Evolutionary conservation across 2,329 filamentous ascomycete genomes (phyloP), one percentile per base, ranked within the genome.

Genomic region (Apiospora sp.): DNA sequence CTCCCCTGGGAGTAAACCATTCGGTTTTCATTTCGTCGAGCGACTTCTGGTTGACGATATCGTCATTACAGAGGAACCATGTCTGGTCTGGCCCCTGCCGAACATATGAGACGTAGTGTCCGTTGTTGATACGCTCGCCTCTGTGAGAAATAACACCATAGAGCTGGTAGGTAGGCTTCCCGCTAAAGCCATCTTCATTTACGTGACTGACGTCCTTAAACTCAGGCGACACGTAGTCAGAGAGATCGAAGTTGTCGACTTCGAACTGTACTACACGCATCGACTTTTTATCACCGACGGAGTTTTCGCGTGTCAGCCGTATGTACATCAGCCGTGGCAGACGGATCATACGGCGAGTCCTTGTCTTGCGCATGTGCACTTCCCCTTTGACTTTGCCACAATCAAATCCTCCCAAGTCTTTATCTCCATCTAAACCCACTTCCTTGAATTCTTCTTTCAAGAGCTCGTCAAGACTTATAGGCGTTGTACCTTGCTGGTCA

Each of bases 121-220:
- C 95, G 69, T 89, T 90, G 49, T 90, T 89, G 70, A 93, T 86
- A 0, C 87, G 90, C 0, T 84, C 84, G 30, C 95, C 95, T 4
- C 89, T 83, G 81, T 98, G 95, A 74, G 93, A 87, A 71, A 97
- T 90, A 8, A 98, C 92, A 2, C 92, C 96, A 80, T 97, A 98
- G 70, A 93, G 92, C 79, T 97, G 92, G 81, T 98, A 99, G 6
- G 86, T 84, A 79, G 93, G 94, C 0, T 93, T 92, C 0, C 82
- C 83, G 2, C 78, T 76, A 72, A 88, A 86, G 19, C 84, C 83
- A 13, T 77, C 81, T 72, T 82, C 80, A 51, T 81, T 76, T 7
- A 80, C n/a, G 12, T 48, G 61, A 22, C n/a, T 8, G 34, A 41
- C 46, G 30, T 44, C 27, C 1, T 81, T 22, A 76, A 74, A 48